A percentile compares a stretch with the other conserved stretches of the same genome.
Conservation (phyloP, 768 basidiomycete genomes). For the Trichaptum fuscoviolaceum region DNA sequence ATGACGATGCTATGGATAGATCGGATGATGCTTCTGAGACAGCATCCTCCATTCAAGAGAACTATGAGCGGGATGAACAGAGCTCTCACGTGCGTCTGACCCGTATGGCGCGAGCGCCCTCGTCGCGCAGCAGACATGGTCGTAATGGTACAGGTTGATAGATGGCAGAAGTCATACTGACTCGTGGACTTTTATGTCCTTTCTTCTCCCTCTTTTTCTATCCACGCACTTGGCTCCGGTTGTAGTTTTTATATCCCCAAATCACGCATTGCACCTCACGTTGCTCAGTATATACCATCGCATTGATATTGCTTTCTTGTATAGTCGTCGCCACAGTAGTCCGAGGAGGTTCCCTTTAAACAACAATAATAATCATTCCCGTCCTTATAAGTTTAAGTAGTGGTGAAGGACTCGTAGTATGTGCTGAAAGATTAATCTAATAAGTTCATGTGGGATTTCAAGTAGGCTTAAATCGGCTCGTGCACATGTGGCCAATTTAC, state of each 20-base stretch:
- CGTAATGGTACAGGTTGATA: background rate
- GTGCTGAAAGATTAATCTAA: too few species aligned
- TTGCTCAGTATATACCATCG: background rate
- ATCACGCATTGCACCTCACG: background rate
- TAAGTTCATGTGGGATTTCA: too few species aligned
- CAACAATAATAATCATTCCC: background rate
- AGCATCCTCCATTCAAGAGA: constrained; percentile 27
- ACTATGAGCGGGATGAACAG: constrained; percentile 22
- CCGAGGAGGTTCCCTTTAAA: background rate
- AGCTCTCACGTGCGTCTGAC: constrained; percentile 9
- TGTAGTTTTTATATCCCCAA: too few species aligned
- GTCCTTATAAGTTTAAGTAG: background rate
- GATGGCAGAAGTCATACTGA: background rate
- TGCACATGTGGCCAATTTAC: background rate
- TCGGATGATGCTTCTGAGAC: constrained; percentile 25
- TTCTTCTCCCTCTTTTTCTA: background rate
- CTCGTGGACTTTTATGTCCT: background rate
- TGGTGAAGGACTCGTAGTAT: too few species aligned
- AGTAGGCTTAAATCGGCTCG: too few species aligned
- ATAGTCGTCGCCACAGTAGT: background rate
- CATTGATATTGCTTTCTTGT: background rate
- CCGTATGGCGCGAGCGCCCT: background rate
- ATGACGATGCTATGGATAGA: constrained; percentile 38
- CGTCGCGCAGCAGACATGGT: background rate
- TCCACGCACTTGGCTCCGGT: background rate